Conservation (phyloP, 2,329 filamentous ascomycete genomes). For the Aspergillus fijiensis region DNA sequence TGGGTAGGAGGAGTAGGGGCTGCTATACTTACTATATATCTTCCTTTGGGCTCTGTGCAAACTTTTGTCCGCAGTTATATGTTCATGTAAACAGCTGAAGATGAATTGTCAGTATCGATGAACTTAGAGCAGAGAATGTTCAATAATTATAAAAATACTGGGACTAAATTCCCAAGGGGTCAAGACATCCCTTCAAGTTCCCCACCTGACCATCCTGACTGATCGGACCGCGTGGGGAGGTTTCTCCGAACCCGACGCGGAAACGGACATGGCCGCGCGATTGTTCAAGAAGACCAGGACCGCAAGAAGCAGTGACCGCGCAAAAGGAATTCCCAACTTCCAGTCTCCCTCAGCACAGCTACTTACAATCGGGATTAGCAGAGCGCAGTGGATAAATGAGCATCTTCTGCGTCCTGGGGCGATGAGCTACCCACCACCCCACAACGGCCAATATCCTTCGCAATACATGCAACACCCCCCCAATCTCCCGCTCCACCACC, state of each 20-base stretch:
- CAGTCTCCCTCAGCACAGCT: neutral
- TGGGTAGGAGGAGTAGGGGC: neutral
- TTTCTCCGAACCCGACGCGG: slow-evolving; percentile 34
- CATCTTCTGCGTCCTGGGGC: slow-evolving; percentile 31
- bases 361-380: slow-evolving; percentile 12
- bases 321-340: slow-evolving; percentile 5
- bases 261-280: slow-evolving; percentile 20
- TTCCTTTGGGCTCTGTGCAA: neutral
- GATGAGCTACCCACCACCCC: slow-evolving; percentile 45
- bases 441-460: slow-evolving; percentile 41
- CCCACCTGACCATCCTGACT: slow-evolving; percentile 23
- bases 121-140: no score
- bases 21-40: neutral
- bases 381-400: slow-evolving; percentile 22
- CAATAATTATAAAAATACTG: no score
- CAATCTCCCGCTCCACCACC: slow-evolving; percentile 22
- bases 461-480: slow-evolving; percentile 34
- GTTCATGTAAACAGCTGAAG: neutral
- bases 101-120: neutral
- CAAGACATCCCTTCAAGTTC: no score
- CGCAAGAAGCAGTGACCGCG: no score
- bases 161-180: no score
- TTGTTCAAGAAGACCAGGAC: slow-evolving; percentile 5
- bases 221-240: slow-evolving; percentile 15
- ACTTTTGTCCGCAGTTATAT: neutral